Evolutionary conservation across 2,329 filamentous ascomycete genomes (phyloP).

Genomic region (Bipolaris bicolor): DNA sequence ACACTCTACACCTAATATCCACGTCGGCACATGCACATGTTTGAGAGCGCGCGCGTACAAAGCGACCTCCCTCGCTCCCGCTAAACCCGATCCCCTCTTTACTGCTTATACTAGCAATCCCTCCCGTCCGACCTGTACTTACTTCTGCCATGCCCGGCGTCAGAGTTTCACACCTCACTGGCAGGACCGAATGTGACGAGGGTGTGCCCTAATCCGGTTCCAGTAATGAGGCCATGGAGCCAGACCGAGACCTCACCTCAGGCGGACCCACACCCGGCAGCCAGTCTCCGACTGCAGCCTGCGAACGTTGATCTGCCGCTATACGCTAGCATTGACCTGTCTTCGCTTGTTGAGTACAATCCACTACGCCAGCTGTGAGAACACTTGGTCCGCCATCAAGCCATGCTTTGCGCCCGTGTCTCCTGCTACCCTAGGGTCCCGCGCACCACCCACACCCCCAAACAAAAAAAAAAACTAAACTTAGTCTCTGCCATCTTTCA

Average conservation of each 20-base stretch:
- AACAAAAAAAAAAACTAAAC: background rate
- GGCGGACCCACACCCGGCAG: conserved; percentile 14
- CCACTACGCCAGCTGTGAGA: no score
- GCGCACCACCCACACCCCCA: background rate
- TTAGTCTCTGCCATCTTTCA: background rate
- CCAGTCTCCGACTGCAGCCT: conserved; percentile 3
- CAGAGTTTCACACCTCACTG: conserved; percentile 20
- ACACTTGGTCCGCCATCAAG: background rate
- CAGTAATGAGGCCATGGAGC: conserved; percentile 12
- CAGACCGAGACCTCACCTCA: conserved; percentile 16
- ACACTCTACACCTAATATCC: no score
- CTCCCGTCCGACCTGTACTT: background rate
- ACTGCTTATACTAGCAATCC: background rate
- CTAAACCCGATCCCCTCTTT: background rate
- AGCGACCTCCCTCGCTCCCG: background rate
- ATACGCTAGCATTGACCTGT: background rate
- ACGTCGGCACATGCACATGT: background rate
- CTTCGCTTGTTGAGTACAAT: no score
- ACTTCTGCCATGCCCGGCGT: conserved; percentile 11
- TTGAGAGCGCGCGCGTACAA: background rate
- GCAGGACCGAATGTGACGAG: conserved; percentile 8
- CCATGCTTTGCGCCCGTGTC: background rate
- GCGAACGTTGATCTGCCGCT: conserved; percentile 23
- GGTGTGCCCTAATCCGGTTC: background rate
- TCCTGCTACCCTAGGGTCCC: background rate